These are phyloP conservation scores for Thermothelomyces thermophilus DNA, from an alignment of 2,329 filamentous ascomycete species.

Conservation along the genomic window DNA sequence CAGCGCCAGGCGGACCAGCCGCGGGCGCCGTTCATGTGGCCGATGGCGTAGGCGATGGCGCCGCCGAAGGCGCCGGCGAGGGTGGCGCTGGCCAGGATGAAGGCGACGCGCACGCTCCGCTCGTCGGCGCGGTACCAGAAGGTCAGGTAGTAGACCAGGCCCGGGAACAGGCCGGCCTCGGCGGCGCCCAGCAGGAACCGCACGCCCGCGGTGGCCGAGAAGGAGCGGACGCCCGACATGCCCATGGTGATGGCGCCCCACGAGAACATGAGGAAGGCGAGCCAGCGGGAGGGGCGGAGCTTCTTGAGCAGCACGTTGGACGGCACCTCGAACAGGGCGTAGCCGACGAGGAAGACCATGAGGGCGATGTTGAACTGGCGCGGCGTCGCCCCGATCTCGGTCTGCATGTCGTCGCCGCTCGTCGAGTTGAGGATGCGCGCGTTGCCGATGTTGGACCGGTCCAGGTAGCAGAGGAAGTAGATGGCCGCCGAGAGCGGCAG, in stretches of 20 bases:
- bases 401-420: conserved; percentile 54
- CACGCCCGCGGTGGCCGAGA: conserved; percentile 56
- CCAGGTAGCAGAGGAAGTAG: conserved; percentile 62
- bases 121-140: conserved; percentile 69
- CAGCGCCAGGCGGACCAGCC: conserved; percentile 65
- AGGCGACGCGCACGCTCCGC: conserved; percentile 63
- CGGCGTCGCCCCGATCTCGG: conserved; percentile 54
- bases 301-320: conserved; percentile 62
- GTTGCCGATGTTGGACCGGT: conserved; percentile 63
- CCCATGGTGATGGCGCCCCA: conserved; percentile 64
- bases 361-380: conserved; percentile 55
- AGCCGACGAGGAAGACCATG: conserved; percentile 56
- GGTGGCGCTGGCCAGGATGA: conserved; percentile 63
- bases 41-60: conserved; percentile 64
- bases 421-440: conserved; percentile 59
- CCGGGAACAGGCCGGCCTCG: conserved; percentile 66
- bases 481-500: conserved; percentile 57
- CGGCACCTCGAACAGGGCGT: conserved; percentile 55
- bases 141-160: conserved; percentile 51
- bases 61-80: conserved; percentile 68
- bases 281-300: conserved; percentile 54
- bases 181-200: conserved; percentile 62
- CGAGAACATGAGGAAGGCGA: conserved; percentile 58
- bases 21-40: conserved; percentile 58
- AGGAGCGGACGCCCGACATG: conserved; percentile 58